phyloP scores from a whole-genome alignment of 495 filamentous ascomycete species.

The Lepraria neglecta region DNA sequence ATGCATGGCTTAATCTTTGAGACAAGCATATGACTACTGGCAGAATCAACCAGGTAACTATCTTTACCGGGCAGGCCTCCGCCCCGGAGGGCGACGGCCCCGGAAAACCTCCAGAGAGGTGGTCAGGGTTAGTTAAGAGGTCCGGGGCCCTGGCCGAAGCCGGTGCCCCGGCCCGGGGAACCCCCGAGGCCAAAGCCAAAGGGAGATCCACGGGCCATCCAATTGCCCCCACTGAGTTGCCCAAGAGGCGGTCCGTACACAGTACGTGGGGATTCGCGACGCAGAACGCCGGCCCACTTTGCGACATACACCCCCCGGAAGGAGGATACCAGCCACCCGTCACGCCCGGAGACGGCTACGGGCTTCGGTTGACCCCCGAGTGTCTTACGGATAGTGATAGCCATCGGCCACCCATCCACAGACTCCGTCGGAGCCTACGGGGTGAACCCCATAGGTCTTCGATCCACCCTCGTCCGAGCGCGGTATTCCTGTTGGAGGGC shows the following conservation, averaged over 20 bases:
- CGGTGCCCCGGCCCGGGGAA: constrained; percentile 22
- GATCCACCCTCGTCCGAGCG: constrained; percentile 16
- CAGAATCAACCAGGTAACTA: constrained; percentile 67
- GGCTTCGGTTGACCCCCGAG: constrained; percentile 37
- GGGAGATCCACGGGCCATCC: constrained; percentile 33
- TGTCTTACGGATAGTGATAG: constrained; percentile 38
- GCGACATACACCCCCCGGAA: constrained; percentile 36
- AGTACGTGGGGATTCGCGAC: constrained; percentile 21
- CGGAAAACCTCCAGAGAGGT: constrained; percentile 23
- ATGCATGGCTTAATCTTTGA: constrained; percentile 71
- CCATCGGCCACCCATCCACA: constrained; percentile 48
- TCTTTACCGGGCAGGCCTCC: constrained; percentile 30
- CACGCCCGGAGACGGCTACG: constrained; percentile 35
- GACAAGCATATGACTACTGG: constrained; percentile 67
- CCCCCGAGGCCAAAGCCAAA: constrained; percentile 26
- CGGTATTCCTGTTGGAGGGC: background rate
- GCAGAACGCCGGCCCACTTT: constrained; percentile 22
- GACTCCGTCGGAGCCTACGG: constrained; percentile 39
- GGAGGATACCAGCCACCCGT: constrained; percentile 34
- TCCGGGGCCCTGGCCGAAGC: constrained; percentile 21
- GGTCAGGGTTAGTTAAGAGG: constrained; percentile 23
- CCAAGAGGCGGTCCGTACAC: constrained; percentile 36
- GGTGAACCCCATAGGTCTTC: constrained; percentile 27
- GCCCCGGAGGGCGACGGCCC: constrained; percentile 16
- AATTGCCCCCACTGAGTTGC: constrained; percentile 46